These are phyloP conservation scores for Geotrichum fermentans DNA, from an alignment of 1,139 yeast species.

Conservation along the genomic window DNA sequence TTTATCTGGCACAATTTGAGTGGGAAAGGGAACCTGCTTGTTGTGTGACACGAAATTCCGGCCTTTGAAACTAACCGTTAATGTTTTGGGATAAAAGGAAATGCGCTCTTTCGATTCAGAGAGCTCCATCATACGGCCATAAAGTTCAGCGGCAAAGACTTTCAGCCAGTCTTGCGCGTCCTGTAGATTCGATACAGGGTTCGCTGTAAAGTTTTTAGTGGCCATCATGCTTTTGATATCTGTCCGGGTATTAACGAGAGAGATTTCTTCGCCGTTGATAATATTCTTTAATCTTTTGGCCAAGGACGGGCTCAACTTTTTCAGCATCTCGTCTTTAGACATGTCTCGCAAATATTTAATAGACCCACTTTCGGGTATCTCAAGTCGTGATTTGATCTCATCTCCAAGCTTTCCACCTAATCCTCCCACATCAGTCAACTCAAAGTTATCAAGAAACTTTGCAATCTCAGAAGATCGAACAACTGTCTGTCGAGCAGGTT, in stretches of 20 bases:
- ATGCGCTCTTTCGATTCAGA: conserved; percentile 56
- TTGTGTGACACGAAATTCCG: conserved; percentile 19
- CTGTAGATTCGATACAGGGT: conserved; percentile 48
- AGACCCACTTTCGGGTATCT: conserved; percentile 33
- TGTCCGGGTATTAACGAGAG: conserved; percentile 53
- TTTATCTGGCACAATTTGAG: conserved; percentile 22
- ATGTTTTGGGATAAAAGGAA: conserved; percentile 36
- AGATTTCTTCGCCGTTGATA: conserved; percentile 57
- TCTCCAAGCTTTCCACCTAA: conserved; percentile 89
- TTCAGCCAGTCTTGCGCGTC: conserved; percentile 77
- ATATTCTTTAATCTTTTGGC: conserved; percentile 52
- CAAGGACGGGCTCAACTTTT: conserved; percentile 37
- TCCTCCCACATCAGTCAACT: conserved; percentile 75
- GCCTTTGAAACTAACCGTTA: conserved; percentile 30
- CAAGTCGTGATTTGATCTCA: conserved; percentile 43
- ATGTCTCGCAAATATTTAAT: conserved; percentile 29
- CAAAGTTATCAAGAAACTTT: conserved; percentile 55
- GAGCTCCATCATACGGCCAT: conserved; percentile 63
- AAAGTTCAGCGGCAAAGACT: conserved; percentile 77
- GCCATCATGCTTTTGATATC: conserved; percentile 85
- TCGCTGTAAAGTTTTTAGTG: conserved; percentile 60
- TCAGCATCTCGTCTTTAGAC: conserved; percentile 35
- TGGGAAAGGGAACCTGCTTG: conserved; percentile 26
- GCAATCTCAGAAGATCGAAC: conserved; percentile 49
- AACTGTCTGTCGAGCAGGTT: conserved; percentile 84